Conservation (phyloP, 2,329 filamentous ascomycete species). For the Ophiocordyceps camponoti-leonardi region DNA sequence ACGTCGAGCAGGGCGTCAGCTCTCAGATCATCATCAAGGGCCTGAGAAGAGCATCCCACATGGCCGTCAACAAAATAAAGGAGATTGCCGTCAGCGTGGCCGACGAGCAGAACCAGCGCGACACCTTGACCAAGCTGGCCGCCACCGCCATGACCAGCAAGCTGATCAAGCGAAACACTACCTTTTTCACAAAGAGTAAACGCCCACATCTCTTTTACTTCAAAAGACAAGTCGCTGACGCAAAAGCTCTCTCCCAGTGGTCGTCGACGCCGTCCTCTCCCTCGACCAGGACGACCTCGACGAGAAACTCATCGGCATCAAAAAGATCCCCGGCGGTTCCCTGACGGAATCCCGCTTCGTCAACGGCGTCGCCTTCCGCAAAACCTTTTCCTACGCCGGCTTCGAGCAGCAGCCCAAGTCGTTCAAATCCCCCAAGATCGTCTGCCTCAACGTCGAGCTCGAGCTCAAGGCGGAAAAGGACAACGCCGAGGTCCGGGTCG, state of each 20-base stretch:
- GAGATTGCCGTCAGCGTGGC: slow-evolving; percentile 76
- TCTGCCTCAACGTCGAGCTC: slow-evolving; percentile 93
- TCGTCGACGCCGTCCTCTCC: slow-evolving; percentile 88
- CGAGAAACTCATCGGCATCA: slow-evolving; percentile 94
- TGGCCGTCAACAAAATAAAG: slow-evolving; percentile 98
- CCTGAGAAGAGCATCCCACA: slow-evolving; percentile 65
- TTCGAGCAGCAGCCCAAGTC: slow-evolving; percentile 98
- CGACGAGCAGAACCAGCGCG: slow-evolving; percentile 64
- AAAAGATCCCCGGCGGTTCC: slow-evolving; percentile 94
- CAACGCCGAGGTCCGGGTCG: slow-evolving; percentile 93
- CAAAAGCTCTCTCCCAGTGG: slow-evolving; percentile 48
- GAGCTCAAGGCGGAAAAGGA: slow-evolving; percentile 99
- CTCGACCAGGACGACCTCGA: slow-evolving; percentile 95
- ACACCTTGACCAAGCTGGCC: slow-evolving; percentile 78
- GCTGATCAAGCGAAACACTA: slow-evolving; percentile 91
- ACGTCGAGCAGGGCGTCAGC: slow-evolving; percentile 92
- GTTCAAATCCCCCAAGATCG: slow-evolving; percentile 87
- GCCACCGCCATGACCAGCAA: slow-evolving; percentile 99
- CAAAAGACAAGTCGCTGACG: no score
- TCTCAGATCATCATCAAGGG: slow-evolving; percentile 97
- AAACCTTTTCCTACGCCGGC: slow-evolving; percentile 97
- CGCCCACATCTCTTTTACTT: no score
- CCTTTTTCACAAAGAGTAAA: slow-evolving; percentile 94
- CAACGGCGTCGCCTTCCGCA: slow-evolving; percentile 98
- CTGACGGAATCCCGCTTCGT: slow-evolving; percentile 93